These are phyloP conservation scores for Metschnikowia reukaufii DNA, from an alignment of 805 yeast species.

Conservation along the genomic window DNA sequence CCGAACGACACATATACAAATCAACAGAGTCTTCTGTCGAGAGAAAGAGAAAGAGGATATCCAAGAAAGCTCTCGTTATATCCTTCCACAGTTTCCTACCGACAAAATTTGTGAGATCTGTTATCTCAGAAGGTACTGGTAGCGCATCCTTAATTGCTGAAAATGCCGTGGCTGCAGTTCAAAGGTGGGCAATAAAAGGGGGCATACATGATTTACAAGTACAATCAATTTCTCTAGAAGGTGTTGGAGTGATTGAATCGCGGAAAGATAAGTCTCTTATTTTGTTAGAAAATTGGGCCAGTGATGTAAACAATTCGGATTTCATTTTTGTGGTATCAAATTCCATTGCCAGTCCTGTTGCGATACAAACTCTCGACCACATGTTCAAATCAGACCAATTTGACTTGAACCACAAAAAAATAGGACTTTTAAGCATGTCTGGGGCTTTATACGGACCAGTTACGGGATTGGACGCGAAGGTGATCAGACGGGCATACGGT, in stretches of 20 bases:
- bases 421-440: slow-evolving; percentile 39
- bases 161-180: slow-evolving; percentile 30
- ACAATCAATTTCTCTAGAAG: slow-evolving; percentile 41
- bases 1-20: slow-evolving; percentile 19
- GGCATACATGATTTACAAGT: slow-evolving; percentile 20
- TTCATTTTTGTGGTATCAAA: slow-evolving; percentile 35
- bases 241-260: slow-evolving; percentile 35
- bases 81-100: slow-evolving; percentile 44
- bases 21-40: slow-evolving; percentile 10
- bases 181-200: slow-evolving; percentile 27
- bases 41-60: slow-evolving; percentile 3
- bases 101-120: slow-evolving; percentile 35
- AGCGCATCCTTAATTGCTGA: slow-evolving; percentile 30
- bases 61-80: slow-evolving; percentile 29
- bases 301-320: slow-evolving; percentile 29
- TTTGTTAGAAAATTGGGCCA: slow-evolving; percentile 36
- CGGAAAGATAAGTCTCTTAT: slow-evolving; percentile 27
- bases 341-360: slow-evolving; percentile 35
- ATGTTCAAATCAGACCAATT: slow-evolving; percentile 11
- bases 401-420: slow-evolving; percentile 18
- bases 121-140: slow-evolving; percentile 40
- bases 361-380: slow-evolving; percentile 27
- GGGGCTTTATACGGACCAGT: slow-evolving; percentile 37
- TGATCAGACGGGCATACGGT: slow-evolving; percentile 40
- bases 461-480: slow-evolving; percentile 32